A percentile compares a stretch with the other conserved stretches of the same genome.
phyloP scores from a whole-genome alignment of 2,329 filamentous ascomycete genomes.

The Ascochyta rabiei region DNA sequence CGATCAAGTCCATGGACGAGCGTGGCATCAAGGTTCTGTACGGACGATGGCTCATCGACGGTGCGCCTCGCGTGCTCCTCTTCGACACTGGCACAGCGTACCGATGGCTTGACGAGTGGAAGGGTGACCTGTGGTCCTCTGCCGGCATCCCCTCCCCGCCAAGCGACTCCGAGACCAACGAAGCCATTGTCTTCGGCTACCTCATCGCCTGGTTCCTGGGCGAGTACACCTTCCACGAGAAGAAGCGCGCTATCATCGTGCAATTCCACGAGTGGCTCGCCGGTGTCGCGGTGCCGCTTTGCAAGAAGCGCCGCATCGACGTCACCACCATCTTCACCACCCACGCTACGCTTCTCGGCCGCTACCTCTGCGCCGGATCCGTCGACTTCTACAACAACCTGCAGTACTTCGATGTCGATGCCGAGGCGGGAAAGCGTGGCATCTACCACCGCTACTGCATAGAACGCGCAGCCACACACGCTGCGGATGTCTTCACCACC shows the following conservation, averaged over 20 bases:
- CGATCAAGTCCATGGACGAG: constrained; percentile 91
- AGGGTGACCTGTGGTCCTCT: constrained; percentile 90
- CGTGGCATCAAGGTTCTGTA: constrained; percentile 90
- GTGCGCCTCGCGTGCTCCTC: constrained; percentile 88
- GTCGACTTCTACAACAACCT: constrained; percentile 99
- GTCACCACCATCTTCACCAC: constrained; percentile 98
- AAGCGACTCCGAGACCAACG: constrained; percentile 92
- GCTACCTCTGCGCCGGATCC: constrained; percentile 95
- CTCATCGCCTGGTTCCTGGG: constrained; percentile 97
- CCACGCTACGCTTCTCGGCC: constrained; percentile 90
- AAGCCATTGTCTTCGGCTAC: constrained; percentile 97
- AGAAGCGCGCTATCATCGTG: constrained; percentile 87
- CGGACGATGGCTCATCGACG: constrained; percentile 96
- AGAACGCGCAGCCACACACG: constrained; percentile 88
- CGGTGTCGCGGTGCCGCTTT: constrained; percentile 88
- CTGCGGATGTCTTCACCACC: constrained; percentile 96
- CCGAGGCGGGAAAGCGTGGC: constrained; percentile 94
- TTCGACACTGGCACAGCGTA: constrained; percentile 96
- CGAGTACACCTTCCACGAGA: constrained; percentile 96
- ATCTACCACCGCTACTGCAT: constrained; percentile 99
- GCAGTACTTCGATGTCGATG: constrained; percentile 94
- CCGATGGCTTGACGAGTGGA: constrained; percentile 93
- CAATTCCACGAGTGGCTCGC: constrained; percentile 99
- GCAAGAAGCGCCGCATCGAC: constrained; percentile 93
- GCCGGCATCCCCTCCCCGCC: constrained; percentile 93